Evolutionary conservation across 495 filamentous ascomycete genomes (phyloP).

Genomic region (Aspergillus indologenus): DNA sequence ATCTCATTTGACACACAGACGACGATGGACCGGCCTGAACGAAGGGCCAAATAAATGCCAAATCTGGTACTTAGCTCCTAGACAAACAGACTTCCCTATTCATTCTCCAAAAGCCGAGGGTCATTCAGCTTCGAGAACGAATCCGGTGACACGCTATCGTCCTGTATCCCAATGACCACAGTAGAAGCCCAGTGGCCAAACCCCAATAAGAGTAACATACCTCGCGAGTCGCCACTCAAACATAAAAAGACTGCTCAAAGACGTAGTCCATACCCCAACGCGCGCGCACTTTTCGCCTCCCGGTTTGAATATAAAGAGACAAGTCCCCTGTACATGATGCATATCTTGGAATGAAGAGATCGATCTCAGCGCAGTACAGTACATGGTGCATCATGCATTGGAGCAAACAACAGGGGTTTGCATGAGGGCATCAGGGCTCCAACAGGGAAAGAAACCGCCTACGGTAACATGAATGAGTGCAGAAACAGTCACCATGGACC

Average conservation of each 20-base stretch:
- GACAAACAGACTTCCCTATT: too few species aligned
- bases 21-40: constrained; percentile 11
- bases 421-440: background rate
- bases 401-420: background rate
- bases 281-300: background rate
- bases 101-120: background rate
- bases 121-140: background rate
- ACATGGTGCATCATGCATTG: background rate
- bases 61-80: too few species aligned
- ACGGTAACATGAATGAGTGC: background rate
- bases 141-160: background rate
- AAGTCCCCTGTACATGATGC: background rate
- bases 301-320: too few species aligned
- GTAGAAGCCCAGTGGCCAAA: background rate
- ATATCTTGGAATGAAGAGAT: background rate
- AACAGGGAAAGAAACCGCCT: background rate
- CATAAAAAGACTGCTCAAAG: background rate
- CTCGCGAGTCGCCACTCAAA: background rate
- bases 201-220: too few species aligned
- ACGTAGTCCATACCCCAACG: too few species aligned
- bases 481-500: background rate
- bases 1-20: constrained; percentile 25
- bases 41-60: too few species aligned
- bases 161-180: background rate
- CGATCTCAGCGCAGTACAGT: background rate